Conservation (phyloP, 345 rosid genomes). For the Syzygium jambos region DNA sequence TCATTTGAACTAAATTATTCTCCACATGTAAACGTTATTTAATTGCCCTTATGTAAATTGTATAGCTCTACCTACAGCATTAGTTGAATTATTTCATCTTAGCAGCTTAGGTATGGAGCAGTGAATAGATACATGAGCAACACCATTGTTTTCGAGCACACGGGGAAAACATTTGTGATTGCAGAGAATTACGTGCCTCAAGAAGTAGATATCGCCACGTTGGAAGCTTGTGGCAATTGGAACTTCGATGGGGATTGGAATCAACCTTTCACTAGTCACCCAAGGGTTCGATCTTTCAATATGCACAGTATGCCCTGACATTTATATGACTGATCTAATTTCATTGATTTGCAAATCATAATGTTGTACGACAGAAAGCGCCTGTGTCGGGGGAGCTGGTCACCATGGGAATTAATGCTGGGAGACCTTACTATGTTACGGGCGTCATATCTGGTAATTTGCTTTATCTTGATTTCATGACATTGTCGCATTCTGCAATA, state of each 20-base stretch:
- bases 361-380: slow-evolving; percentile 12
- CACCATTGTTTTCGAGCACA: not conserved
- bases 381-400: slow-evolving; percentile 22
- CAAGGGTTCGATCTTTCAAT: slow-evolving; percentile 19
- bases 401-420: slow-evolving; percentile 14
- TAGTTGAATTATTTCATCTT: not conserved
- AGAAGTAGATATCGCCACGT: slow-evolving; percentile 17
- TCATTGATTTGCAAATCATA: not conserved
- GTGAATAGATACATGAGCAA: not conserved
- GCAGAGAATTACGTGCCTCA: slow-evolving; percentile 1
- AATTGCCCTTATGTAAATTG: not conserved
- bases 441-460: slow-evolving; percentile 25
- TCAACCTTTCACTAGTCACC: slow-evolving; percentile 26
- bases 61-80: not conserved
- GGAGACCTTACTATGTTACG: slow-evolving; percentile 21
- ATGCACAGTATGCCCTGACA: not conserved
- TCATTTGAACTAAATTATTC: not conserved
- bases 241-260: slow-evolving; percentile 21
- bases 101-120: not conserved
- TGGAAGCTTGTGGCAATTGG: slow-evolving; percentile 17
- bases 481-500: not conserved
- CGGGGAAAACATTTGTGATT: not conserved
- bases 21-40: not conserved
- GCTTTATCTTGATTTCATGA: not conserved
- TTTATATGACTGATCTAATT: not conserved